phyloP scores from a whole-genome alignment of 2,329 filamentous ascomycete genomes.

The Diplodia seriata region DNA sequence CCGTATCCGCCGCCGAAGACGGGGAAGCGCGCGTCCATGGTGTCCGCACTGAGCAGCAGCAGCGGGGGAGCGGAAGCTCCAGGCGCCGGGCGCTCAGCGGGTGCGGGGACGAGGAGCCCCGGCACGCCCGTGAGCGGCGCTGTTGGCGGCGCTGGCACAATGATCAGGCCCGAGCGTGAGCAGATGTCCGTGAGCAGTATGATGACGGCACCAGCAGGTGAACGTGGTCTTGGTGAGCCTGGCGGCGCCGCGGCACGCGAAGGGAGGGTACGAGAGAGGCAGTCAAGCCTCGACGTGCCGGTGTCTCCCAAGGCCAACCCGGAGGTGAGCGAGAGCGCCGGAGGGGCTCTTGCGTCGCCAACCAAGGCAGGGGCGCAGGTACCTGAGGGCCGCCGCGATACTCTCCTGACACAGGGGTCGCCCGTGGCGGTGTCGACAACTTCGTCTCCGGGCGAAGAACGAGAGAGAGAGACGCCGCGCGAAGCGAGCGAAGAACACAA shows the following conservation, averaged over 20 bases:
- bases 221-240: constrained; percentile 45
- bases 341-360: constrained; percentile 1
- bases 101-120: constrained; percentile 37
- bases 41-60: constrained; percentile 20
- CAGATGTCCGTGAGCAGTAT: constrained; percentile 45
- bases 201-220: constrained; percentile 44
- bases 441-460: constrained; percentile 28
- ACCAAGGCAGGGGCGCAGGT: constrained; percentile 29
- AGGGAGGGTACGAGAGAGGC: background rate
- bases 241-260: constrained; percentile 16
- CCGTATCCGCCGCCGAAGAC: constrained; percentile 48
- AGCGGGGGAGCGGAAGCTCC: constrained; percentile 36
- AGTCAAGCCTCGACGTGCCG: constrained; percentile 9
- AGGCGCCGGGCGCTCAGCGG: constrained; percentile 33
- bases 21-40: constrained; percentile 39
- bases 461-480: constrained; percentile 19
- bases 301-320: constrained; percentile 11
- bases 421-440: constrained; percentile 4
- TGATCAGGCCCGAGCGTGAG: constrained; percentile 40
- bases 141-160: constrained; percentile 38
- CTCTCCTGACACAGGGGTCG: constrained; percentile 40
- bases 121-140: constrained; percentile 34
- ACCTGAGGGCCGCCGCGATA: constrained; percentile 35
- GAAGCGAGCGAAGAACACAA: constrained; percentile 39
- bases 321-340: constrained; percentile 20